These are phyloP conservation scores for Lotmaria passim DNA, from an alignment of 208 protist species.

Conservation along the genomic window DNA sequence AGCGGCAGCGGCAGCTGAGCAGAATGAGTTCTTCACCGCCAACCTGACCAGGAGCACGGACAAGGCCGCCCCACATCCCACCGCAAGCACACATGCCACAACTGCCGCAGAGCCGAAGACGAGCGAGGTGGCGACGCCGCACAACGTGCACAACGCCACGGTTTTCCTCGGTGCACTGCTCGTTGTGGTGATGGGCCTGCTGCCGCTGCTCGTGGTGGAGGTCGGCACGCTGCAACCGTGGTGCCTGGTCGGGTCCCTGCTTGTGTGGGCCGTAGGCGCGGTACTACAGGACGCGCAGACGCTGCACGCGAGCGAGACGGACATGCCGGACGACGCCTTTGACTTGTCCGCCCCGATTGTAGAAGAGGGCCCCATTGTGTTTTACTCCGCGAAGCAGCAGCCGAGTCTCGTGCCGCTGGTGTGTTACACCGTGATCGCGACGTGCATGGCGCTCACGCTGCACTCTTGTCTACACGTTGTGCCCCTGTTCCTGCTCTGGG, in stretches of 20 bases:
- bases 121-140: neutral
- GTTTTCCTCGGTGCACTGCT: constrained; percentile 15
- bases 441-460: constrained; percentile 27
- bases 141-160: constrained; percentile 2
- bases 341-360: constrained; percentile 29
- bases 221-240: constrained; percentile 42
- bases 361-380: constrained; percentile 26
- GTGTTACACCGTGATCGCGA: constrained; percentile 4
- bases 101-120: neutral
- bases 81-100: no score
- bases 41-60: no score
- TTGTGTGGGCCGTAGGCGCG: constrained; percentile 29
- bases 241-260: constrained; percentile 23
- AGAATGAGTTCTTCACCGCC: no score
- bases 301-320: constrained; percentile 19
- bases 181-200: constrained; percentile 20
- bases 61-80: no score
- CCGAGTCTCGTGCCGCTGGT: constrained; percentile 20
- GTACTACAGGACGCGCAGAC: constrained; percentile 35
- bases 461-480: constrained; percentile 24
- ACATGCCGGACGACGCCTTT: constrained; percentile 27
- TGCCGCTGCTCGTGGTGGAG: constrained; percentile 55
- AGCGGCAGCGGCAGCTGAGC: neutral
- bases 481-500: constrained; percentile 37
- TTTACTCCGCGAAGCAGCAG: constrained; percentile 25